phyloP scores from a whole-genome alignment of 1,284 basidiomycete species.

The Fomitopsis schrenkii region DNA sequence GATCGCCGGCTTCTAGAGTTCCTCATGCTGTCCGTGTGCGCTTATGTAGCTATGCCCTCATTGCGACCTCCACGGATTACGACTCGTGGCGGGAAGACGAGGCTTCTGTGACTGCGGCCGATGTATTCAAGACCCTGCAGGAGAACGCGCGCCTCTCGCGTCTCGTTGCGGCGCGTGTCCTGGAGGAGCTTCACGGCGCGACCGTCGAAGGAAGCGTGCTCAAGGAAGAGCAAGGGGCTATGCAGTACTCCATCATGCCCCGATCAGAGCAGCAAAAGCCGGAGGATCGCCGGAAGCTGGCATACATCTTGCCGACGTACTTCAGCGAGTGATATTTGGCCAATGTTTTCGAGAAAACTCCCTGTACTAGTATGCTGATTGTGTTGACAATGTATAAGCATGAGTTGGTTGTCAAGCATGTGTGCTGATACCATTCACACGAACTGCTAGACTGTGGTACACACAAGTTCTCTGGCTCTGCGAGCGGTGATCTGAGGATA shows the following conservation, averaged over 20 bases:
- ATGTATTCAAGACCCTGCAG: conserved; percentile 85
- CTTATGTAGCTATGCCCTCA: conserved; percentile 72
- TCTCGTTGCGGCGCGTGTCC: conserved; percentile 67
- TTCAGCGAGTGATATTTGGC: conserved; percentile 29
- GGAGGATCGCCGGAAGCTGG: conserved; percentile 70
- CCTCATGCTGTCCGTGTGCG: conserved; percentile 2
- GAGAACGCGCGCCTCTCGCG: conserved; percentile 85
- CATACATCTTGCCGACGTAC: conserved; percentile 76
- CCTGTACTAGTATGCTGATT: conserved; percentile 1
- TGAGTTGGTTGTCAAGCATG: background rate
- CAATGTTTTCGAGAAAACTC: background rate
- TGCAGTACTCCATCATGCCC: conserved; percentile 87
- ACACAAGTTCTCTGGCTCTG: background rate
- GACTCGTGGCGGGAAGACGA: conserved; percentile 85
- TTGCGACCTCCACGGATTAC: conserved; percentile 90
- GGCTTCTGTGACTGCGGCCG: conserved; percentile 82
- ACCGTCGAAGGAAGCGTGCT: conserved; percentile 49
- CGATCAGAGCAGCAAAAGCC: conserved; percentile 54
- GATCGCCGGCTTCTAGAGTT: background rate
- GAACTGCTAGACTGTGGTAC: background rate
- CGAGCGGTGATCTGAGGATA: background rate
- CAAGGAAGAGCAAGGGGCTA: conserved; percentile 69
- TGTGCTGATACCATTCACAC: background rate
- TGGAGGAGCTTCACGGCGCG: conserved; percentile 73
- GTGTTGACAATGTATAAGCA: background rate